Conservation (phyloP, 2,329 filamentous ascomycete genomes). For the Hirsutella thompsonii region DNA sequence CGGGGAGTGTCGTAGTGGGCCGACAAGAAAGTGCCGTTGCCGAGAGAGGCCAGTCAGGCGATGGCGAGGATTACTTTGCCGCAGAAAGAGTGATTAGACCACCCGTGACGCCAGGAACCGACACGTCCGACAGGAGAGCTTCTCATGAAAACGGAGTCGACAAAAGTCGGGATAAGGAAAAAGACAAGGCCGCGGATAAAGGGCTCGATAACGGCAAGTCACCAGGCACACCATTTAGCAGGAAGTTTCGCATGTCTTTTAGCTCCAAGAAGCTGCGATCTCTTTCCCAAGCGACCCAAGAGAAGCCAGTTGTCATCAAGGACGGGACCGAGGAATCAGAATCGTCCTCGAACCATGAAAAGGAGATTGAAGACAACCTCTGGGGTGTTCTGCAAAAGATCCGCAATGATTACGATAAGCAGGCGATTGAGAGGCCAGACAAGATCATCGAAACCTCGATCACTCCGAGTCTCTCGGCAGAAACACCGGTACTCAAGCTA, state of each 20-base stretch:
- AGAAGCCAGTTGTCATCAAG: constrained; percentile 61
- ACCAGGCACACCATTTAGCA: constrained; percentile 56
- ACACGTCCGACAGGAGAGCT: constrained; percentile 32
- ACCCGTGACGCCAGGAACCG: constrained; percentile 13
- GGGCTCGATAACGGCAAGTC: constrained; percentile 40
- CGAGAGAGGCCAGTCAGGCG: constrained; percentile 49
- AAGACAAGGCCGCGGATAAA: constrained; percentile 31
- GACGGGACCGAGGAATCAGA: constrained; percentile 64
- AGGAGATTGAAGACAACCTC: constrained; percentile 64
- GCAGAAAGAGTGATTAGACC: constrained; percentile 23
- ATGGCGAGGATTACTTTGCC: constrained; percentile 69
- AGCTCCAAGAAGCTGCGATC: constrained; percentile 75
- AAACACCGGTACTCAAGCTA: constrained; percentile 65
- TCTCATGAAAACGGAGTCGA: constrained; percentile 36
- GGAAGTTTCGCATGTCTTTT: constrained; percentile 77
- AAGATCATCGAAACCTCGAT: constrained; percentile 48
- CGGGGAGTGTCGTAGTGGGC: constrained; percentile 28
- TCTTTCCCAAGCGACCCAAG: constrained; percentile 41
- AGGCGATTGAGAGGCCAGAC: constrained; percentile 41
- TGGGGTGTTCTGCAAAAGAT: constrained; percentile 61
- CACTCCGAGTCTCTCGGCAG: constrained; percentile 55
- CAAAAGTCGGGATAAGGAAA: constrained; percentile 31
- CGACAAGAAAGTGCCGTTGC: constrained; percentile 34
- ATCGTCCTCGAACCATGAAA: constrained; percentile 52
- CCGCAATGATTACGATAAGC: constrained; percentile 59